Percentiles rank a stretch among this genome's conserved stretches.
phyloP scores from a whole-genome alignment of 176 grass and related monocot genomes.

The Cenchrus americanus region DNA sequence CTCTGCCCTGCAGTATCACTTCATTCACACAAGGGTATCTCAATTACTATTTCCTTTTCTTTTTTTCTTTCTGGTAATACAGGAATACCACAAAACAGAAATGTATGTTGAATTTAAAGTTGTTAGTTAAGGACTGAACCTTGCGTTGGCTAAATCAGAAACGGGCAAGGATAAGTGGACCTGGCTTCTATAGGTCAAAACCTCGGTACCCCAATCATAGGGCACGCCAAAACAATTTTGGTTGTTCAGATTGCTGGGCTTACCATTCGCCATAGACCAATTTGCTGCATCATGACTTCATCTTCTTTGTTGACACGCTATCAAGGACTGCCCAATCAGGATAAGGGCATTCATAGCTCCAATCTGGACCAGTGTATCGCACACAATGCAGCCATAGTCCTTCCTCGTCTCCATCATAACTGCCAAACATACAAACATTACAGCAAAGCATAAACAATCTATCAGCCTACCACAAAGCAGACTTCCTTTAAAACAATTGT shows the following conservation, averaged over 20 bases:
- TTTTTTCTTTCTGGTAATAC: too few relatives aligned
- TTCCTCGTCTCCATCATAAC: slow-evolving; percentile 82
- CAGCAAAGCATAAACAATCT: neutral
- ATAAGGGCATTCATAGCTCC: slow-evolving; percentile 85
- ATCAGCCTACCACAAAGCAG: neutral
- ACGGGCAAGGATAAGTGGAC: neutral
- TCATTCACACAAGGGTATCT: neutral
- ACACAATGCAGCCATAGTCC: slow-evolving; percentile 86
- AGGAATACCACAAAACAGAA: neutral
- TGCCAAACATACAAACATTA: slow-evolving; percentile 43
- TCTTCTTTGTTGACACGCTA: slow-evolving; percentile 36
- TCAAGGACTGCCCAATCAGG: slow-evolving; percentile 75
- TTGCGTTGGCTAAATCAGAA: neutral
- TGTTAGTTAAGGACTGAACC: too few relatives aligned
- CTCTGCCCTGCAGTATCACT: neutral
- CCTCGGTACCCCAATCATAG: neutral
- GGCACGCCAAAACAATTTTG: neutral
- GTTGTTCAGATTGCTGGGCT: neutral
- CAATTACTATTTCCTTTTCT: neutral
- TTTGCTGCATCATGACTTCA: slow-evolving; percentile 41
- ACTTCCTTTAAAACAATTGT: neutral
- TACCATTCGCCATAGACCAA: neutral
- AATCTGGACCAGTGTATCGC: slow-evolving; percentile 84
- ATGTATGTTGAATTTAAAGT: neutral
- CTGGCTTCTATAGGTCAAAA: neutral